These are phyloP conservation scores for Eustoma russellianum DNA, from an alignment of 257 asterid genomes.

Conservation along the genomic window DNA sequence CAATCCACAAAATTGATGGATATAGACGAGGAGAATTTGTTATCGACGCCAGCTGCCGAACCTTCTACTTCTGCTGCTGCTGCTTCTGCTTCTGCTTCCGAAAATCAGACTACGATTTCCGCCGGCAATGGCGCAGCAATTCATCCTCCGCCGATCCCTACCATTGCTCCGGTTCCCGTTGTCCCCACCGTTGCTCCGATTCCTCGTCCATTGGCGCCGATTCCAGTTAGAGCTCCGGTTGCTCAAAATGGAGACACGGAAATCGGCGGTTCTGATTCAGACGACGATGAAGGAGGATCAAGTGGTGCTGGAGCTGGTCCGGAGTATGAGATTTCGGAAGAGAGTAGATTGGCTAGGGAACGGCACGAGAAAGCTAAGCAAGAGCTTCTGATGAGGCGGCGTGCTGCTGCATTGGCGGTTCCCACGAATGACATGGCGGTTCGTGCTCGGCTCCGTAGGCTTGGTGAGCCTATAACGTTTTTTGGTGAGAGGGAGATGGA, in stretches of 20 bases:
- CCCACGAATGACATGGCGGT: constrained; percentile 92
- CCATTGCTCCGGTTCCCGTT: constrained; percentile 27
- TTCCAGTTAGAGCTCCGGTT: constrained; percentile 45
- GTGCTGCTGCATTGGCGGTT: constrained; percentile 87
- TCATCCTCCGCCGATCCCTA: constrained; percentile 31
- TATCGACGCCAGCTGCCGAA: constrained; percentile 28
- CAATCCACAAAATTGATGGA: constrained; percentile 38
- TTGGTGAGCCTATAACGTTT: constrained; percentile 85
- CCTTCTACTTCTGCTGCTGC: constrained; percentile 25
- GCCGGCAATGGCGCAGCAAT: constrained; percentile 30
- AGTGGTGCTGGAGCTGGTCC: constrained; percentile 21
- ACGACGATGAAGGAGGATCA: constrained; percentile 35
- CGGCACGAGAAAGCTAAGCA: constrained; percentile 83
- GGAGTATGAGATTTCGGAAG: constrained; percentile 81
- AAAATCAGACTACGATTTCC: constrained; percentile 34
- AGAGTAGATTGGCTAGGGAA: constrained; percentile 52
- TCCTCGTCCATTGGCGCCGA: constrained; percentile 66
- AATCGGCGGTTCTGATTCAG: constrained; percentile 55
- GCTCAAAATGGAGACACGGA: constrained; percentile 47
- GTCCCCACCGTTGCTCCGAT: constrained; percentile 54
- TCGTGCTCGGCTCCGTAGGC: constrained; percentile 72
- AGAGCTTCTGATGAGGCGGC: constrained; percentile 77
- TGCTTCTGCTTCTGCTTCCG: constrained; percentile 16
- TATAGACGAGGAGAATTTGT: constrained; percentile 41
- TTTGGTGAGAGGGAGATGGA: constrained; percentile 98